Evolutionary conservation across 2,329 filamentous ascomycete genomes (phyloP), one percentile per base, ranked within the genome.

Genomic region (Cercospora berteroae): DNA sequence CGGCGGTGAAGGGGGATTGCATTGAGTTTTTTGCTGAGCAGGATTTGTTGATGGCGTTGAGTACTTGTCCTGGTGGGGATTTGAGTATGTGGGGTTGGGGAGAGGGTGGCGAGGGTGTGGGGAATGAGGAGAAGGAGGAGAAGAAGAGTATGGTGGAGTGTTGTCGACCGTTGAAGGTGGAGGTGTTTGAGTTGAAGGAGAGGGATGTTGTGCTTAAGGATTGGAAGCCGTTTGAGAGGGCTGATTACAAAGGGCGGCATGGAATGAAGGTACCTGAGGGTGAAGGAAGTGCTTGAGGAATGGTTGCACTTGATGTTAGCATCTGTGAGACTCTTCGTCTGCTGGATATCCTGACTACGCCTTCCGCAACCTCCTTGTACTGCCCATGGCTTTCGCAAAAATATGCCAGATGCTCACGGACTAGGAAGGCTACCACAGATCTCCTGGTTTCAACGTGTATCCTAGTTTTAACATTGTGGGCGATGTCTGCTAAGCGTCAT

Each of bases 1-100:
- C 87, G 0, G 87, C 87, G 0, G 77, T 80, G 63, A 72, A 78
- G 6, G 85, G 83, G 0, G 87, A 89, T 66, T 88, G 84, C 65
- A 86, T 94, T 65, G 90, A 93, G 78, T 93, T 95, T 75, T 87
- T 95, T 68, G 91, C 92, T 0, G 92, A 95, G 81, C 87, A 91
- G 74, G 90, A 94, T 76, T 79, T 94, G 9, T 79, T 95, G 39
- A 86, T 86, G 78, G 86, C 87, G 23, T 76, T 89, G 73, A 85
- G 82, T 29, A 91, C 92, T 0, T 95, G 92, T 75, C 92, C 92
- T 0, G 92, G 92, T 1, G 92, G 92, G 0, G 92, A 95, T 76
- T 80, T 95, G 58, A 93, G 90, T 1, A 83, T 87, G n/a, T 94
- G 91, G 91, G 91, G 90, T 0, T 95, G 92, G 83, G 89, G 89